Percentiles rank a stretch among this genome's conserved stretches.
phyloP scores from a whole-genome alignment of 2,329 filamentous ascomycete species.

The Colletotrichum noveboracense region DNA sequence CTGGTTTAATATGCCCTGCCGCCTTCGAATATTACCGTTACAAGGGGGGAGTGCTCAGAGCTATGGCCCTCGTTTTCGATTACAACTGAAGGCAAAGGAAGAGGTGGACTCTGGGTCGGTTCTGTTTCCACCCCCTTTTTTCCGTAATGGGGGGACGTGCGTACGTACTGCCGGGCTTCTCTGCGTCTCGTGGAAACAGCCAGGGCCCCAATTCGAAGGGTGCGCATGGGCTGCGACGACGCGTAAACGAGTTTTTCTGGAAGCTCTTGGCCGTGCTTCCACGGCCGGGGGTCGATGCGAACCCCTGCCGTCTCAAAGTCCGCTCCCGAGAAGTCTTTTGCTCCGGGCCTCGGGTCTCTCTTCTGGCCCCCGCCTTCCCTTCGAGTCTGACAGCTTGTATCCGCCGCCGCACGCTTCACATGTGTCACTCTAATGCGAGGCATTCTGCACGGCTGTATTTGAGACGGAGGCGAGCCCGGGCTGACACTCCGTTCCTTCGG shows the following conservation, averaged over 20 bases:
- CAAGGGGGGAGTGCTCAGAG: neutral
- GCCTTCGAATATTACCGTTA: constrained; percentile 3
- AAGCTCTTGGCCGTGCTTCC: neutral
- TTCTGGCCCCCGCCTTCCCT: neutral
- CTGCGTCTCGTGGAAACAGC: neutral
- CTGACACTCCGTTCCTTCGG: neutral
- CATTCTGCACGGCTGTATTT: neutral
- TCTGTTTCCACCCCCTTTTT: neutral
- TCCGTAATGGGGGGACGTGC: neutral
- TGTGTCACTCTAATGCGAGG: neutral
- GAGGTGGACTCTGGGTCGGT: neutral
- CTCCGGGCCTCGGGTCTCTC: neutral
- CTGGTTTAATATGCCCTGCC: neutral
- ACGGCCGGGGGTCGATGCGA: neutral
- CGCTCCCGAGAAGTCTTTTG: neutral
- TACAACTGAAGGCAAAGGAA: neutral
- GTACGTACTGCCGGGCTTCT: neutral
- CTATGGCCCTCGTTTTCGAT: constrained; percentile 5
- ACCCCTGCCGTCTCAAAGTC: constrained; percentile 4
- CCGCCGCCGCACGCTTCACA: neutral
- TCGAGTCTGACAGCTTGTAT: neutral
- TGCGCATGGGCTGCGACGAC: neutral
- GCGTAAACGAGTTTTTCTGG: constrained; percentile 6
- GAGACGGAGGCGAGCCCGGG: neutral
- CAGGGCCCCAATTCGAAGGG: neutral